phyloP scores from a whole-genome alignment of 2,329 filamentous ascomycete genomes.

The Neopestalotiopsis sp. region DNA sequence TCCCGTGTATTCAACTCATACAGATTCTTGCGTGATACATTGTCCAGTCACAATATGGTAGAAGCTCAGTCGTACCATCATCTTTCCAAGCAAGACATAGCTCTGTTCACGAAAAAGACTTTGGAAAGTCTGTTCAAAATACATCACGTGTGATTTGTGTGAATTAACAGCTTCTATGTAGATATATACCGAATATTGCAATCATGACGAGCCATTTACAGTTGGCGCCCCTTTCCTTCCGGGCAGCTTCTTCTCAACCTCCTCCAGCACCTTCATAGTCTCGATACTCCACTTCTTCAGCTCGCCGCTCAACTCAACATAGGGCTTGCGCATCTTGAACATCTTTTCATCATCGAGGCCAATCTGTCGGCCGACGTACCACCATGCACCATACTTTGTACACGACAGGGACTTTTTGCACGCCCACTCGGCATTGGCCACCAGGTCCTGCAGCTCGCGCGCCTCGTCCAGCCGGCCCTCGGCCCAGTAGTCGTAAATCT shows the following conservation, averaged over 20 bases:
- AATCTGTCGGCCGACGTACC: conserved; percentile 44
- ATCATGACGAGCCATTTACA: background rate
- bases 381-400: conserved; percentile 52
- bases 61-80: too few species aligned
- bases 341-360: conserved; percentile 41
- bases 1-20: too few species aligned
- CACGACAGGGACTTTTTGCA: conserved; percentile 54
- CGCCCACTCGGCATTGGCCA: conserved; percentile 54
- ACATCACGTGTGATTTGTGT: background rate
- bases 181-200: background rate
- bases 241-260: conserved; percentile 34
- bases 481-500: conserved; percentile 47
- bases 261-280: conserved; percentile 43
- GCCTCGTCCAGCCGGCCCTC: conserved; percentile 44
- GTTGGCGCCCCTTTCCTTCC: conserved; percentile 11
- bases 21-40: too few species aligned
- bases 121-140: too few species aligned
- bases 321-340: conserved; percentile 51
- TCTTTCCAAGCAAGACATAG: too few species aligned
- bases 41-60: too few species aligned
- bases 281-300: conserved; percentile 48
- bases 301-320: conserved; percentile 42
- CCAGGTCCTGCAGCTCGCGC: conserved; percentile 44
- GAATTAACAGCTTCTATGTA: background rate
- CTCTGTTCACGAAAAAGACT: too few species aligned